Base-by-base conservation (phyloP, 148 eudicot genomes). In the Silene latifolia region DNA sequence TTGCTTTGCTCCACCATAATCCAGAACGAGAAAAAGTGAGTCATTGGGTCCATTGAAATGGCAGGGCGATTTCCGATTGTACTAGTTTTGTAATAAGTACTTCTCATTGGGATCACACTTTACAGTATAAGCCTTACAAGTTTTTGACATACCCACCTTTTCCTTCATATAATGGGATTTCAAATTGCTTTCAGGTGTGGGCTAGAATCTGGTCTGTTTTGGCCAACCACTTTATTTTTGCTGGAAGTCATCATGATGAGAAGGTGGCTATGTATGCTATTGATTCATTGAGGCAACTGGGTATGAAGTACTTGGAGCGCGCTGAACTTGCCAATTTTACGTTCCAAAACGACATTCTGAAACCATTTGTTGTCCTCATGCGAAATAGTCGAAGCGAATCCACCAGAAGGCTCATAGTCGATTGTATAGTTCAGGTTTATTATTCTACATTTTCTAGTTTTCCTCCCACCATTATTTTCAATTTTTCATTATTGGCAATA, bases 241-340 rank as follows among this genome's bases (percentile, higher is more conserved):
- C 99, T 86, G 99, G 99, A 67, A 95, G 97, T 77, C 99, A 95
- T 81, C 93, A 80, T 82, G 97, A 95, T 83, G 99, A 90, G 85
- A 95, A 92, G 84, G 91, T 95, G 73, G 97, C 99, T 25, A 92
- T 95, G 97, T 95, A 95, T 83, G 97, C 99, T 66, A 90, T 95
- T 77, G 99, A 95, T 88, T 92, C 99, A 74, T 79, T 95, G 76
- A 85, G 97, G 76, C 99, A 95, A 86, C 93, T 95, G 76, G 93
- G 96, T 24, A 92, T 95, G 94, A 95, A 92, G 79, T 94, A 94
- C 78, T 82, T 95, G 83, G 97, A 92, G 86, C 97, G 99, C 71
- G 93, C 88, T 17, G 96, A 95, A 76, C 93, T 90, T 76, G 87
- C 93, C 82, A 89, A 95, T 79, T 92, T 95, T 81, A 89, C 97